Evolutionary conservation across 805 yeast genomes (phyloP).

Genomic region (Yamadazyma olivae): DNA sequence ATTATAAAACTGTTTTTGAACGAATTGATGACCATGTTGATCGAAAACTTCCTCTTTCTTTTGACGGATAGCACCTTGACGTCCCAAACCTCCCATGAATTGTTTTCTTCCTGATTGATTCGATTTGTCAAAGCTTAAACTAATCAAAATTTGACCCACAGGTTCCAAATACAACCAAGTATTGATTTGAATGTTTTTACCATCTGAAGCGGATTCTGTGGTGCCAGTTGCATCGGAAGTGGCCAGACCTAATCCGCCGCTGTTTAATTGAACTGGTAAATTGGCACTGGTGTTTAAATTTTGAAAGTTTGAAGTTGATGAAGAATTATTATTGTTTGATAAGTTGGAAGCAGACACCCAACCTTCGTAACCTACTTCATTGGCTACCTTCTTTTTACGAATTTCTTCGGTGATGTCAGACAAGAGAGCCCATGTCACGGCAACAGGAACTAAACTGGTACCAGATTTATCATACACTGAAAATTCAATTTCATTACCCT

Average conservation of each 20-base stretch:
- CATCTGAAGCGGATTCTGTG: conserved; percentile 1
- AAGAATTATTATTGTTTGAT: conserved; percentile 8
- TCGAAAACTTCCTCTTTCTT: conserved; percentile 88
- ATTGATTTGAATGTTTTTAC: conserved; percentile 47
- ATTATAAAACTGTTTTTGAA: conserved; percentile 90
- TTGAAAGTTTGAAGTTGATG: conserved; percentile 4
- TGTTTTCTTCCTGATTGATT: conserved; percentile 32
- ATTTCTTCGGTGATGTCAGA: conserved; percentile 93
- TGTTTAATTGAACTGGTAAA: neutral
- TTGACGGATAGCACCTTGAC: conserved; percentile 98
- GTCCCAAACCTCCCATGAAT: conserved; percentile 50
- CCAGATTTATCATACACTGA: conserved; percentile 81
- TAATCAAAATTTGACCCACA: conserved; percentile 81
- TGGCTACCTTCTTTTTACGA: conserved; percentile 82
- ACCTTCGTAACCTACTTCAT: conserved; percentile 66
- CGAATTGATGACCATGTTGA: conserved; percentile 96
- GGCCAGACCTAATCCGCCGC: neutral
- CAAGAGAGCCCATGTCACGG: conserved; percentile 84
- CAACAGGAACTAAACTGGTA: conserved; percentile 75
- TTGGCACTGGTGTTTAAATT: neutral
- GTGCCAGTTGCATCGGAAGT: neutral
- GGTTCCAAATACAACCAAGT: conserved; percentile 94
- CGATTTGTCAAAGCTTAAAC: conserved; percentile 74
- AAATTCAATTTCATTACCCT: conserved; percentile 88
- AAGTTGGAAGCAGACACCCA: conserved; percentile 81